phyloP scores from a whole-genome alignment of 2,329 filamentous ascomycete genomes.

The Paraconiothyrium sp. region DNA sequence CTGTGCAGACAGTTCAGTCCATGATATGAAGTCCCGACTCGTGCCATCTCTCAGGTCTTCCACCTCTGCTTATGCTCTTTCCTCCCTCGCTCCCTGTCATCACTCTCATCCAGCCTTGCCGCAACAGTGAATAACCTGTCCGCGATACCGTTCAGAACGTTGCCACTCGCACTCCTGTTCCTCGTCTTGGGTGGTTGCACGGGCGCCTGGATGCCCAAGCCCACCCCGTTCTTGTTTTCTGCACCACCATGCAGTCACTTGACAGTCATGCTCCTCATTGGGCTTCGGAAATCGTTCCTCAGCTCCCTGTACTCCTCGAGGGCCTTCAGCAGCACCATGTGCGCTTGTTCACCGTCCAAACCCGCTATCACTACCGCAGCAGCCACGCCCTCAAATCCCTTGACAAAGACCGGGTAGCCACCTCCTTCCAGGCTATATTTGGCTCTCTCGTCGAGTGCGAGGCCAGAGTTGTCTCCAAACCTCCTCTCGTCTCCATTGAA shows the following conservation, averaged over 20 bases:
- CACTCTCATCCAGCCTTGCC: constrained; percentile 8
- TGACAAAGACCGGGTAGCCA: constrained; percentile 75
- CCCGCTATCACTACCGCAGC: constrained; percentile 80
- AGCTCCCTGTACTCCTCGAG: constrained; percentile 63
- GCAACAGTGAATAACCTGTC: constrained; percentile 10
- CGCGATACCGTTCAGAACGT: neutral
- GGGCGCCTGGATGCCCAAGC: constrained; percentile 6
- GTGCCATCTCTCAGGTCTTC: constrained; percentile 6
- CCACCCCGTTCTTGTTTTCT: constrained; percentile 4
- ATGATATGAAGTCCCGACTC: constrained; percentile 6
- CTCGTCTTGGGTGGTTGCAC: neutral
- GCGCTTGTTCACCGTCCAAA: constrained; percentile 79
- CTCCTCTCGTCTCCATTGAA: constrained; percentile 71
- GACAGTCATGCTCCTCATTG: constrained; percentile 44
- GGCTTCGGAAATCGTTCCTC: constrained; percentile 45
- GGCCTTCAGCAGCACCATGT: constrained; percentile 77
- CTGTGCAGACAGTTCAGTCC: constrained; percentile 19
- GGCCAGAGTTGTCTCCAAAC: constrained; percentile 72
- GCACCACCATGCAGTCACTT: constrained; percentile 41
- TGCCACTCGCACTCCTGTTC: constrained; percentile 20
- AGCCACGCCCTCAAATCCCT: constrained; percentile 78
- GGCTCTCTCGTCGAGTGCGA: constrained; percentile 61
- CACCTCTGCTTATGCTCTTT: constrained; percentile 8
- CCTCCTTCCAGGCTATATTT: constrained; percentile 83
- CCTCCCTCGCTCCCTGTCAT: neutral